phyloP scores from a whole-genome alignment of 257 asterid species.

The Handroanthus guayacan region DNA sequence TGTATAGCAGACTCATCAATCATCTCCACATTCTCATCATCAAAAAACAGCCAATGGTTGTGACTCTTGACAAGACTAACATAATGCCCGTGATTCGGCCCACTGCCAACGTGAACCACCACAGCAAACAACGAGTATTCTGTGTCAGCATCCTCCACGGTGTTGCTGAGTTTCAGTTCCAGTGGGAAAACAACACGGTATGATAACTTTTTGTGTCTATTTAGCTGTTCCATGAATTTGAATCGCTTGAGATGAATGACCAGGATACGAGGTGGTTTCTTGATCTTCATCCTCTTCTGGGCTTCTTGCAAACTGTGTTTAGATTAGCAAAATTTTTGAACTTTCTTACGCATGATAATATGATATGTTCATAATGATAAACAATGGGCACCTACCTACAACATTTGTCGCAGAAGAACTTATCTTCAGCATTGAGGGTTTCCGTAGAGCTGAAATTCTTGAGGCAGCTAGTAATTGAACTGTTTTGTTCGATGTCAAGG shows the following conservation, averaged over 20 bases:
- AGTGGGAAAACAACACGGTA: constrained; percentile 82
- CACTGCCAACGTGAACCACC: constrained; percentile 83
- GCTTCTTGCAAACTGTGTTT: constrained; percentile 82
- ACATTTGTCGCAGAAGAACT: constrained; percentile 63
- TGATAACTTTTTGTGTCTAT: constrained; percentile 72
- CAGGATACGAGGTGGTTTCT: constrained; percentile 73
- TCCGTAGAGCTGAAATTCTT: constrained; percentile 94
- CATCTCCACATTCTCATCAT: constrained; percentile 87
- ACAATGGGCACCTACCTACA: constrained; percentile 45
- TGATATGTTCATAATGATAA: background rate
- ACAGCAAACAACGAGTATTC: constrained; percentile 81
- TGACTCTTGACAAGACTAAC: constrained; percentile 87
- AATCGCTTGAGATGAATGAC: constrained; percentile 87
- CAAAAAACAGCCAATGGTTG: constrained; percentile 81
- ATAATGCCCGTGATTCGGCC: constrained; percentile 85
- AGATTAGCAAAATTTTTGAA: constrained; percentile 13
- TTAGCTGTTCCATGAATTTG: constrained; percentile 81
- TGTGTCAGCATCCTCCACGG: constrained; percentile 60
- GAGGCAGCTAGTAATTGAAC: constrained; percentile 95
- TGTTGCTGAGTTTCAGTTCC: constrained; percentile 74
- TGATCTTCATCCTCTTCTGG: constrained; percentile 84
- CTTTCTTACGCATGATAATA: constrained; percentile 1
- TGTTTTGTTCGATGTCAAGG: constrained; percentile 94
- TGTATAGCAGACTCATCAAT: constrained; percentile 79
- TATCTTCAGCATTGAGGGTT: constrained; percentile 63